phyloP scores from a whole-genome alignment of 2,329 filamentous ascomycete species.

The Tolypocladium ovalisporum region DNA sequence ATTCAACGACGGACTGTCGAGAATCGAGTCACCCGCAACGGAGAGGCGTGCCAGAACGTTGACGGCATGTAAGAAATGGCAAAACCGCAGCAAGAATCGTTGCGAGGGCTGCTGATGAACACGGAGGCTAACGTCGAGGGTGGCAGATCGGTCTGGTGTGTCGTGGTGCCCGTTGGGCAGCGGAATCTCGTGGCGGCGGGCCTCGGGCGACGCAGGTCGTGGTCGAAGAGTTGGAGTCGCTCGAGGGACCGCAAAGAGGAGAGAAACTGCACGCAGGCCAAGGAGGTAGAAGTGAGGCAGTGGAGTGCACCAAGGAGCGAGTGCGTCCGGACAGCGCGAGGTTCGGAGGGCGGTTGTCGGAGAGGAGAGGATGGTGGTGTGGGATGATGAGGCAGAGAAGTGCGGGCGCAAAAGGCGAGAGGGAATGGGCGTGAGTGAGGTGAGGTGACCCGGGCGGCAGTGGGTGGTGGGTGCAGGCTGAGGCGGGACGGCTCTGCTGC shows the following conservation, averaged over 20 bases:
- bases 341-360: not conserved
- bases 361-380: not conserved
- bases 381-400: slow-evolving; percentile 1
- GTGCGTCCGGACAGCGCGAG: not conserved
- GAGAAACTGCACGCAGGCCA: not conserved
- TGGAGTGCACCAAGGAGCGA: not conserved
- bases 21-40: slow-evolving; percentile 4
- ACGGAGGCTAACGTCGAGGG: not conserved
- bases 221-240: not conserved
- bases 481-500: not conserved
- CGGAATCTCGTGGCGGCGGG: slow-evolving; percentile 4
- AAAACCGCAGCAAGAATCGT: not conserved
- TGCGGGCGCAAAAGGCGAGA: slow-evolving; percentile 3
- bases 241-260: not conserved
- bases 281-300: not conserved
- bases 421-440: slow-evolving; percentile 1
- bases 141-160: not conserved
- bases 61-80: slow-evolving; percentile 1
- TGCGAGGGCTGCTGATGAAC: not conserved
- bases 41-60: slow-evolving; percentile 1
- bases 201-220: not conserved
- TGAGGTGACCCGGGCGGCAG: not conserved
- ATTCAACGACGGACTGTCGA: not conserved
- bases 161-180: slow-evolving; percentile 2
- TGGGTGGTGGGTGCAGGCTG: slow-evolving; percentile 1